phyloP scores from a whole-genome alignment of 805 yeast genomes.

The Saccharomycopsis oosterbeekiorum region DNA sequence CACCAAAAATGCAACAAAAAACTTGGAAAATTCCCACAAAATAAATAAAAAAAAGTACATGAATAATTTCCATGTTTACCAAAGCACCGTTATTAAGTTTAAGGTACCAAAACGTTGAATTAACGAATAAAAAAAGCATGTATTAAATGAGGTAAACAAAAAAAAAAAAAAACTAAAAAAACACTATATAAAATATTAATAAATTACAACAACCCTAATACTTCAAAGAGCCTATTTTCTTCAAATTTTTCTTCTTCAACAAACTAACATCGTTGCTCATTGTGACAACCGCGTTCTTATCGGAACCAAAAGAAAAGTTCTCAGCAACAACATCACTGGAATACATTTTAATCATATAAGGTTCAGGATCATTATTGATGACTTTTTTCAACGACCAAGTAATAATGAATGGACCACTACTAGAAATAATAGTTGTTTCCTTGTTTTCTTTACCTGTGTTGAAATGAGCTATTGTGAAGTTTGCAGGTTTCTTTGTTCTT shows the following conservation, averaged over 20 bases:
- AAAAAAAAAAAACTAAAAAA: neutral
- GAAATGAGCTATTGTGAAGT: constrained; percentile 68
- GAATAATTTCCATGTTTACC: neutral
- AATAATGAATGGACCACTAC: constrained; percentile 74
- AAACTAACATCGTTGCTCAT: constrained; percentile 67
- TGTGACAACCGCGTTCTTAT: constrained; percentile 62
- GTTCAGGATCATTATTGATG: constrained; percentile 39
- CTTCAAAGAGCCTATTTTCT: neutral
- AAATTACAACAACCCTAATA: neutral
- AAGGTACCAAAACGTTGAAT: neutral
- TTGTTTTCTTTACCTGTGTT: constrained; percentile 56
- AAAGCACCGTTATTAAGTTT: neutral
- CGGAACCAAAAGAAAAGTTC: constrained; percentile 67
- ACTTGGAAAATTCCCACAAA: neutral
- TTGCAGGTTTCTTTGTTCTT: constrained; percentile 37
- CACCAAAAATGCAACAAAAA: neutral
- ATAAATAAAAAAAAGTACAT: neutral
- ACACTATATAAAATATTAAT: neutral
- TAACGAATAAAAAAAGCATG: neutral
- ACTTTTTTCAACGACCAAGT: constrained; percentile 67
- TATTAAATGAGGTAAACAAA: neutral
- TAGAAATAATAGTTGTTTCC: constrained; percentile 65
- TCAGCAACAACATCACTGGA: constrained; percentile 58
- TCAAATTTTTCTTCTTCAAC: constrained; percentile 48
- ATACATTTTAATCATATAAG: constrained; percentile 58